A percentile compares a stretch with the other conserved stretches of the same genome.
phyloP scores from a whole-genome alignment of 2,329 filamentous ascomycete genomes.

The Mycogone perniciosa region DNA sequence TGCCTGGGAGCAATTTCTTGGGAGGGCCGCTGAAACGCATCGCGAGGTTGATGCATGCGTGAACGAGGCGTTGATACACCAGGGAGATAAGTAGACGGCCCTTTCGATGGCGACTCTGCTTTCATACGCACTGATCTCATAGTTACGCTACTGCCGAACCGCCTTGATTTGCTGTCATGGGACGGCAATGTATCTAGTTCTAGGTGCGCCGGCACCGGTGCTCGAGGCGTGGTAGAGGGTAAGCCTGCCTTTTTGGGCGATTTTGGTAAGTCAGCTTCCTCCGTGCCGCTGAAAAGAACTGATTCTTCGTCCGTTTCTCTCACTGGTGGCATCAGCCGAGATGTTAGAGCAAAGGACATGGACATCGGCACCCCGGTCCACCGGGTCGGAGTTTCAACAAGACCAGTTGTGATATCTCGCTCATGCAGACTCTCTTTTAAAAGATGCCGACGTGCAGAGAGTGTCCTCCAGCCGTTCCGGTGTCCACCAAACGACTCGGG shows the following conservation, averaged over 20 bases:
- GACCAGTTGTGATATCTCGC: slow-evolving; percentile 17
- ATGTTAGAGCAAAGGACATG: slow-evolving; percentile 25
- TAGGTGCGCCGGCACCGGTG: slow-evolving; percentile 15
- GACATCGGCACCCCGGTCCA: slow-evolving; percentile 37
- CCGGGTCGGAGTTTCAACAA: slow-evolving; percentile 39
- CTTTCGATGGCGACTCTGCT: neutral
- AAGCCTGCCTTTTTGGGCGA: slow-evolving; percentile 9
- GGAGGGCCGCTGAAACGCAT: too few relatives aligned
- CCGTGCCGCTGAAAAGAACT: slow-evolving; percentile 10
- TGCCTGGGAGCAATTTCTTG: too few relatives aligned
- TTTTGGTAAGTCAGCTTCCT: slow-evolving; percentile 1
- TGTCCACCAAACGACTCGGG: slow-evolving; percentile 11
- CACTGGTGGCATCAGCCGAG: slow-evolving; percentile 26
- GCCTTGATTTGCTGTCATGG: neutral
- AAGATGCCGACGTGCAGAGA: slow-evolving; percentile 20
- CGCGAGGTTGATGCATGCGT: too few relatives aligned
- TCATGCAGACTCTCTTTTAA: slow-evolving; percentile 18
- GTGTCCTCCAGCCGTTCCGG: slow-evolving; percentile 22
- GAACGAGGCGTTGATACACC: too few relatives aligned
- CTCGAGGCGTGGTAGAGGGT: slow-evolving; percentile 19
- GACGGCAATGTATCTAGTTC: neutral
- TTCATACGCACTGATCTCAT: neutral
- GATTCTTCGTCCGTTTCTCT: slow-evolving; percentile 26
- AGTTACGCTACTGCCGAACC: neutral
- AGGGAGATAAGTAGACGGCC: too few relatives aligned